Evolutionary conservation across 768 basidiomycete genomes (phyloP).

Genomic region (Rhodosporidiobolus odoratus): DNA sequence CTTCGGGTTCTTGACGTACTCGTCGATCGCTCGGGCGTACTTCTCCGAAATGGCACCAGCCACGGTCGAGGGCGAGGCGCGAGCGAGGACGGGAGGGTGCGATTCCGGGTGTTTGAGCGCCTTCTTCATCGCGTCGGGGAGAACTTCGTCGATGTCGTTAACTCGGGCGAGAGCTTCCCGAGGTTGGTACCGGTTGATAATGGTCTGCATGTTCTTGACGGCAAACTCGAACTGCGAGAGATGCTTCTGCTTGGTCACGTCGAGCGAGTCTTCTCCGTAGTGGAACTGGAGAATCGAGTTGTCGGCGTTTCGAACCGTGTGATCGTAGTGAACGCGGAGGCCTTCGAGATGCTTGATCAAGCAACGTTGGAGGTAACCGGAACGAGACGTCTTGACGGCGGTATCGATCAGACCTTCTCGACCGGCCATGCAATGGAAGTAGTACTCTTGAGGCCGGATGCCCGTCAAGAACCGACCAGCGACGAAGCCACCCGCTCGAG

Average conservation of each 20-base stretch:
- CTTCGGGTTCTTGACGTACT: conserved; percentile 73
- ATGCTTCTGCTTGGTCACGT: conserved; percentile 96
- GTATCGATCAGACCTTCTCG: conserved; percentile 98
- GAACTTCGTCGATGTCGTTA: conserved; percentile 56
- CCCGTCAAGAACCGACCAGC: conserved; percentile 98
- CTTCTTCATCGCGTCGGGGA: conserved; percentile 69
- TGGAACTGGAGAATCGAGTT: conserved; percentile 89
- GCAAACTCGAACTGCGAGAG: conserved; percentile 89
- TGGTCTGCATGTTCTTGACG: conserved; percentile 72
- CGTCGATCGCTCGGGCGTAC: conserved; percentile 72
- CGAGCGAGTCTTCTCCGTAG: conserved; percentile 93
- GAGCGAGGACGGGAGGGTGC: conserved; percentile 65
- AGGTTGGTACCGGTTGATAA: conserved; percentile 61
- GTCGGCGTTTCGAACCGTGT: conserved; percentile 94
- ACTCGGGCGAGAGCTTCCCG: conserved; percentile 56
- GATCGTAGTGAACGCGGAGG: conserved; percentile 91
- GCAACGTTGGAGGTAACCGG: conserved; percentile 95
- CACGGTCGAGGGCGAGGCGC: conserved; percentile 70
- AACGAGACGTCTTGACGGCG: conserved; percentile 96
- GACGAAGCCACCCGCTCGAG: conserved; percentile 95
- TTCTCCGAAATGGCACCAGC: conserved; percentile 88
- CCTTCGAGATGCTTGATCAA: conserved; percentile 98
- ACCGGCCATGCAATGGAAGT: conserved; percentile 99
- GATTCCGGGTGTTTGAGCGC: conserved; percentile 65
- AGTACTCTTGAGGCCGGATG: conserved; percentile 96